These are phyloP conservation scores for Primulina tabacum DNA, from an alignment of 257 asterid species.

Conservation along the genomic window DNA sequence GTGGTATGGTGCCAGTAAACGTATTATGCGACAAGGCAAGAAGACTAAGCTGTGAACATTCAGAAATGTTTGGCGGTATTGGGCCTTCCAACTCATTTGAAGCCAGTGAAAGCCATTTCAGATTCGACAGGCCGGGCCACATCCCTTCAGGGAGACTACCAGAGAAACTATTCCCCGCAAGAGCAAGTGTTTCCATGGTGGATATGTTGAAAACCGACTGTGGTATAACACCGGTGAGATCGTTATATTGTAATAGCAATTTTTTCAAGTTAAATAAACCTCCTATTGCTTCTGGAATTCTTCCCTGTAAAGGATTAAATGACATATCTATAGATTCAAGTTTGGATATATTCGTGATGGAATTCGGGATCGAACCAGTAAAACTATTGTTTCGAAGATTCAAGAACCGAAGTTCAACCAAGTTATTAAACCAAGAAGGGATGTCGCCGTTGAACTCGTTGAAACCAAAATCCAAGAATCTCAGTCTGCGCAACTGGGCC, in stretches of 20 bases:
- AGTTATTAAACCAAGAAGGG: slow-evolving; percentile 18
- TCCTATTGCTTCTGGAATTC: slow-evolving; percentile 24
- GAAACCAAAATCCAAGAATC: slow-evolving; percentile 8
- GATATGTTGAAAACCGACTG: slow-evolving; percentile 23
- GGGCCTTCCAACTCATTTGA: slow-evolving; percentile 19
- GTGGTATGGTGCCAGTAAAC: slow-evolving; percentile 24
- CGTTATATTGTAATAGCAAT: background rate
- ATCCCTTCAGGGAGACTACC: slow-evolving; percentile 21
- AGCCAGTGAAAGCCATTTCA: slow-evolving; percentile 7
- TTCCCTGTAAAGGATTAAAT: slow-evolving; percentile 19
- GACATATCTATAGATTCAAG: slow-evolving; percentile 16
- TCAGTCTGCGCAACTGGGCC: slow-evolving; percentile 20
- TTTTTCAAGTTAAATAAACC: background rate
- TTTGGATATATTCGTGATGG: slow-evolving; percentile 22
- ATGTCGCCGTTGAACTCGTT: slow-evolving; percentile 19
- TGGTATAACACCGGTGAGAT: slow-evolving; percentile 25
- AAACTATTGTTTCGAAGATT: slow-evolving; percentile 23
- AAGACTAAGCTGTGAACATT: slow-evolving; percentile 23
- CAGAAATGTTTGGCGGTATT: slow-evolving; percentile 24
- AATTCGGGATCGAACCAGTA: slow-evolving; percentile 11
- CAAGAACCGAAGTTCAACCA: slow-evolving; percentile 14
- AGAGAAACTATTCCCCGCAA: slow-evolving; percentile 10
- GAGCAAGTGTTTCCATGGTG: slow-evolving; percentile 18
- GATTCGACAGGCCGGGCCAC: slow-evolving; percentile 13
- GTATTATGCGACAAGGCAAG: slow-evolving; percentile 12